Evolutionary conservation across 768 basidiomycete genomes (phyloP), one percentile per base, ranked within the genome.

Genomic region (Albatrellus ellisii): DNA sequence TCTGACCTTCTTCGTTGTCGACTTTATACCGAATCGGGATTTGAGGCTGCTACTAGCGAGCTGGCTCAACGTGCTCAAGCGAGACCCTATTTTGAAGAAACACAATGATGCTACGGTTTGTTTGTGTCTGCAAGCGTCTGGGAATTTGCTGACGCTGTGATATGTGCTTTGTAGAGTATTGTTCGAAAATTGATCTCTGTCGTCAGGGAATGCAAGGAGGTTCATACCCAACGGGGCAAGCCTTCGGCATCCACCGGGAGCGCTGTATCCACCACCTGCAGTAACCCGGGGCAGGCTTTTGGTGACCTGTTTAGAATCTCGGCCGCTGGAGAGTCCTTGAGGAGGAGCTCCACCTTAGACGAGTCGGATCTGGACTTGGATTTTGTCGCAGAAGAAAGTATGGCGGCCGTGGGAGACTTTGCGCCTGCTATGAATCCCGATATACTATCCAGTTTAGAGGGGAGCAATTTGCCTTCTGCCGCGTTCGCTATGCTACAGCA

Each of bases 1-100:
- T 34, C 62, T 88, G 54, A 89, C 87, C 6, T 92, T 92, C 59
- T 94, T 92, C 58, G 71, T 70, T 38, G 81, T 86, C 48, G 90
- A 95, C 56, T 94, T 92, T 54, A 61, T 89, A 45, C 78, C 83
- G 32, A 79, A 85, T 59, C 72, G 76, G 45, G 84, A 83, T 51
- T 60, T 94, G 54, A 68, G 90, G 50, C 55, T 77, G 21, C 57
- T 81, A 32, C 65, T 91, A 36, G 75, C 86, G 14, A 68, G 71
- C 36, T 92, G 87, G 86, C 54, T 94, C 44, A 95, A 94, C 58
- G 62, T 72, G n/a, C 59, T 88, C 44, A 65, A 75, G 29, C 68
- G 68, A 44, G 83, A 88, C 62, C 78, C 79, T n/a, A 68, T 76
- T 36, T 59, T 84, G 62, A 67, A 70, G 53, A 70, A 66, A 47